Evolutionary conservation across 208 protist genomes (phyloP).

Genomic region (Lotmaria passim): DNA sequence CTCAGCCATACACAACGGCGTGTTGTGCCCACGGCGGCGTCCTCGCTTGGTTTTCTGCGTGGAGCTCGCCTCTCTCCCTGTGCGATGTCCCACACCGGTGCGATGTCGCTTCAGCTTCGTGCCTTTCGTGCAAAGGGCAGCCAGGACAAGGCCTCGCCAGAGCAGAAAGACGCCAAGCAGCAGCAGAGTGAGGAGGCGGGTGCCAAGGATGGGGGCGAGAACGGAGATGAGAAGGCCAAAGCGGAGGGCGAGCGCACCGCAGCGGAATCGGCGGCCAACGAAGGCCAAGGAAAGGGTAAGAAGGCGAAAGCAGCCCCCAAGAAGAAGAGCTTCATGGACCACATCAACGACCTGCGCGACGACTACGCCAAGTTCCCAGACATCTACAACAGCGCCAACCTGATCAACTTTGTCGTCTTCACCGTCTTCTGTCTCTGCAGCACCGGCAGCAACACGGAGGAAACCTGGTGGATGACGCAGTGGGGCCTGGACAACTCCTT

Average conservation of each 20-base stretch:
- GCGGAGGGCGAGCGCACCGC: constrained; percentile 17
- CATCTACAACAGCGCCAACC: constrained; percentile 92
- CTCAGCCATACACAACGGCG: no score
- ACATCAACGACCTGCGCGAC: constrained; percentile 66
- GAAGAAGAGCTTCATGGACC: constrained; percentile 55
- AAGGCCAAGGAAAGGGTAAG: constrained; percentile 29
- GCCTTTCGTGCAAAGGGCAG: constrained; percentile 29
- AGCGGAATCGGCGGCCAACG: constrained; percentile 20
- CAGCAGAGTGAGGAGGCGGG: constrained; percentile 13
- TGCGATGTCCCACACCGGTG: background rate
- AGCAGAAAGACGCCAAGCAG: constrained; percentile 7
- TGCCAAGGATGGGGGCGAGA: constrained; percentile 2
- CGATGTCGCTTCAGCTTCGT: constrained; percentile 10
- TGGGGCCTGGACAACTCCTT: constrained; percentile 78
- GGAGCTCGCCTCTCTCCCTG: background rate
- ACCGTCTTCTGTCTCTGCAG: constrained; percentile 90
- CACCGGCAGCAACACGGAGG: constrained; percentile 84
- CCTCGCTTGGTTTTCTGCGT: constrained; percentile 1
- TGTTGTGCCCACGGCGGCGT: background rate
- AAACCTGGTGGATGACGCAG: constrained; percentile 83
- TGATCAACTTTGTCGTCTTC: constrained; percentile 89
- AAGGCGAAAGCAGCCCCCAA: constrained; percentile 24
- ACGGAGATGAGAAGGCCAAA: constrained; percentile 25
- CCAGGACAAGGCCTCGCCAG: background rate
- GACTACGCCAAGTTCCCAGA: constrained; percentile 83